Percentiles rank a stretch among this genome's conserved stretches.
phyloP scores from a whole-genome alignment of 148 eudicot genomes.

The Vaccinium macrocarpon region DNA sequence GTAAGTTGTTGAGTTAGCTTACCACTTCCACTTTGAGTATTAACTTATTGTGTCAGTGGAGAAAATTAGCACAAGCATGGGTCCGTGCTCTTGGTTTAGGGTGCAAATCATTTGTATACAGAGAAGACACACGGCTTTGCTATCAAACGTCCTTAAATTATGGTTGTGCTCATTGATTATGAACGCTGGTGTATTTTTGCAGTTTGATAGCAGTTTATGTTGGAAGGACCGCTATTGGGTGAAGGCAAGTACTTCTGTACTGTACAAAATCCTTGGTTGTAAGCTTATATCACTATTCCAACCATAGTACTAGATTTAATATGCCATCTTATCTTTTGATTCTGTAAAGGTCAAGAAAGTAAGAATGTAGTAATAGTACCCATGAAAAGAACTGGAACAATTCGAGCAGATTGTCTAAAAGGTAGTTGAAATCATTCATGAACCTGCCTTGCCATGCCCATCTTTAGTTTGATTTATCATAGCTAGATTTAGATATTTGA shows the following conservation, averaged over 20 bases:
- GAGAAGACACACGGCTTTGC: background rate
- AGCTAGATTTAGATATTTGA: background rate
- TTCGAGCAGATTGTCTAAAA: background rate
- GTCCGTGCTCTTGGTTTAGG: background rate
- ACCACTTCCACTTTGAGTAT: background rate
- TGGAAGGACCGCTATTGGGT: slow-evolving; percentile 99
- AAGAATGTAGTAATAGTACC: background rate
- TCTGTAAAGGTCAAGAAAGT: background rate
- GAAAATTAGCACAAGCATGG: slow-evolving; percentile 1
- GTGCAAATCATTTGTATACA: background rate
- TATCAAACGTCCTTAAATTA: background rate
- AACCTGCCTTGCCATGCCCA: background rate
- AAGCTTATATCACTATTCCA: background rate
- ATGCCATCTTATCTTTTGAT: background rate
- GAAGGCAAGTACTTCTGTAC: slow-evolving; percentile 52
- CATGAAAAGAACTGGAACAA: background rate
- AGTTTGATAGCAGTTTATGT: slow-evolving; percentile 67
- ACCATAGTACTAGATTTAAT: background rate
- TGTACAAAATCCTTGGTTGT: background rate
- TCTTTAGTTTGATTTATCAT: background rate
- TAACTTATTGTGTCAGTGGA: background rate
- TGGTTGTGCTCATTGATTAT: slow-evolving; percentile 3
- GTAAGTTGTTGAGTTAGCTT: slow-evolving; percentile 31
- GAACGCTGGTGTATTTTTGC: slow-evolving; percentile 22
- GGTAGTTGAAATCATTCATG: background rate